These are phyloP conservation scores for Cutaneotrichosporon cavernicola DNA, from an alignment of 1,284 basidiomycete species.

Conservation along the genomic window DNA sequence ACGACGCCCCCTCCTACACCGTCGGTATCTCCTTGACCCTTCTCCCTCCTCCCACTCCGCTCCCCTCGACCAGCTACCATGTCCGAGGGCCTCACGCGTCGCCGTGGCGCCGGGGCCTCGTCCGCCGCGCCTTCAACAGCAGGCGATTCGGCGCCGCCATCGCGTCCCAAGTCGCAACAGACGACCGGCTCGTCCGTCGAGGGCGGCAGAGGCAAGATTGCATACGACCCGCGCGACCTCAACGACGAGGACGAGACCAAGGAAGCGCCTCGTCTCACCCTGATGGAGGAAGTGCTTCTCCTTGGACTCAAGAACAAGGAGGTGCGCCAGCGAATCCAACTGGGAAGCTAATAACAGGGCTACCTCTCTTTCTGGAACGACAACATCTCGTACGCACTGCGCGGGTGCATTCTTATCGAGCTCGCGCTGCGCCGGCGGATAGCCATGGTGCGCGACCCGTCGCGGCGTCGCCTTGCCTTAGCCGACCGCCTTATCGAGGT, in stretches of 20 bases:
- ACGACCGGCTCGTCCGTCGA: slow-evolving; percentile 68
- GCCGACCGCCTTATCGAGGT: slow-evolving; percentile 86
- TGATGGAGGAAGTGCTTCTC: slow-evolving; percentile 95
- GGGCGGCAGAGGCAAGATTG: slow-evolving; percentile 73
- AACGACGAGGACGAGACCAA: slow-evolving; percentile 71
- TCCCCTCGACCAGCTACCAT: slow-evolving; percentile 23
- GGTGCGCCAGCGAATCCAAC: slow-evolving; percentile 53
- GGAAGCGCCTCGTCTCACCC: slow-evolving; percentile 78
- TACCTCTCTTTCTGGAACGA: slow-evolving; percentile 98
- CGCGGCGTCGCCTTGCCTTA: slow-evolving; percentile 70
- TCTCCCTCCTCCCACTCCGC: background rate
- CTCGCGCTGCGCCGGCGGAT: slow-evolving; percentile 86
- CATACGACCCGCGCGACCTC: slow-evolving; percentile 90
- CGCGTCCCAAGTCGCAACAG: slow-evolving; percentile 14
- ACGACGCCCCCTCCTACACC: background rate
- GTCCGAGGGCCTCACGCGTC: slow-evolving; percentile 51
- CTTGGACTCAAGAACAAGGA: slow-evolving; percentile 91
- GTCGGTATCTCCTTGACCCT: background rate
- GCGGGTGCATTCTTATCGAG: slow-evolving; percentile 92
- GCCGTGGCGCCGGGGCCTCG: slow-evolving; percentile 44
- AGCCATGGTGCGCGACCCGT: slow-evolving; percentile 79
- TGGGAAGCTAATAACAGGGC: slow-evolving; percentile 59
- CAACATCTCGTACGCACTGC: slow-evolving; percentile 92
- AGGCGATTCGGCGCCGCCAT: slow-evolving; percentile 4
- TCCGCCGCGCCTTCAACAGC: slow-evolving; percentile 22